Percentiles rank a stretch among this genome's conserved stretches.
These are phyloP conservation scores for Calonectria montana DNA, from an alignment of 2,329 filamentous ascomycete genomes.

Conservation along the genomic window DNA sequence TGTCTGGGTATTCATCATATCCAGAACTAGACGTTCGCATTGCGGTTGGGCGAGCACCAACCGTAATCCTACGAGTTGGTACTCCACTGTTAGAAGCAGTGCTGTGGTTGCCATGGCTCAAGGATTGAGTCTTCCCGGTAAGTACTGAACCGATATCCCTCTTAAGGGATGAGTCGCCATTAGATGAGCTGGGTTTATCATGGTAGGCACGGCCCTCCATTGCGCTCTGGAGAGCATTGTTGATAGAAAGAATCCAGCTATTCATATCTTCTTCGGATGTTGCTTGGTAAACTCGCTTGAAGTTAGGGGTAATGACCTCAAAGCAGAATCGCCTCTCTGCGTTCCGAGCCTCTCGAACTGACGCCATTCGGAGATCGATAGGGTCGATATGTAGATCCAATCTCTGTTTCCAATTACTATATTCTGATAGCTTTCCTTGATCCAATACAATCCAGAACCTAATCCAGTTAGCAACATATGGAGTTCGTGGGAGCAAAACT, in stretches of 20 bases:
- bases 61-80: constrained; percentile 87
- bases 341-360: constrained; percentile 93
- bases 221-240: constrained; percentile 95
- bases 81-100: constrained; percentile 60
- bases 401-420: constrained; percentile 99
- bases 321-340: constrained; percentile 97
- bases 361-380: constrained; percentile 96
- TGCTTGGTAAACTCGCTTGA: constrained; percentile 95
- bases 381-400: constrained; percentile 98
- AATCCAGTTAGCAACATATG: constrained; percentile 31
- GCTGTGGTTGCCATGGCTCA: constrained; percentile 66
- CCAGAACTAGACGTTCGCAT: constrained; percentile 75
- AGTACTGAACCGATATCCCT: constrained; percentile 93
- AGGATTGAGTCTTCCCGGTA: constrained; percentile 88
- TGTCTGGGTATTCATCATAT: constrained; percentile 86
- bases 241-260: constrained; percentile 95
- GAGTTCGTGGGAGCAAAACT: background rate
- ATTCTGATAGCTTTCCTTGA: constrained; percentile 95
- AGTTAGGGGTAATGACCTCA: constrained; percentile 96
- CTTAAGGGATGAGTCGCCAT: constrained; percentile 69
- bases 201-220: constrained; percentile 82
- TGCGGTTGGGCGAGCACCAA: constrained; percentile 85
- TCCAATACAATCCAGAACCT: constrained; percentile 99
- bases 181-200: constrained; percentile 59
- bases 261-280: constrained; percentile 99